These are phyloP conservation scores for Rhodomyrtus tomentosa DNA, from an alignment of 345 rosid genomes.

Conservation along the genomic window DNA sequence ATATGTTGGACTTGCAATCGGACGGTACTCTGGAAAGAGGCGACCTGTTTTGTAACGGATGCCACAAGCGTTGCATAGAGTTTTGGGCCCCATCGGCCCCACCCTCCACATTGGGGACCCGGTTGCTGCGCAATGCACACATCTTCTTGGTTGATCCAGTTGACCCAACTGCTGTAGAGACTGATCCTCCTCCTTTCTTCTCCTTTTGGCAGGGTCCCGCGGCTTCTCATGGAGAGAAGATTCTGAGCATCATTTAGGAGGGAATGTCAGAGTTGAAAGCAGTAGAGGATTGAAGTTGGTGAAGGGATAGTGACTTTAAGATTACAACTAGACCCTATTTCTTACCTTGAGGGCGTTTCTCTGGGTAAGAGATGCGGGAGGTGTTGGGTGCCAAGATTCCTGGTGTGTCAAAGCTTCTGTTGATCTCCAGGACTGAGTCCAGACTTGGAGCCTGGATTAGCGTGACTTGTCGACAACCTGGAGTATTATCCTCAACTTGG, in stretches of 20 bases:
- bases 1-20: conserved; percentile 89
- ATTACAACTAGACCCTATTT: neutral
- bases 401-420: neutral
- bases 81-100: conserved; percentile 97
- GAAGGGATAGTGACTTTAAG: neutral
- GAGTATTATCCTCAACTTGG: neutral
- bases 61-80: conserved; percentile 97
- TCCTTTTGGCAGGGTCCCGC: neutral
- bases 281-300: neutral
- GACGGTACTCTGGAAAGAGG: conserved; percentile 96
- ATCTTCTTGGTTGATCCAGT: conserved; percentile 30
- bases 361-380: neutral
- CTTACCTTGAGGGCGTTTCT: neutral
- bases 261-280: neutral
- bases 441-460: neutral
- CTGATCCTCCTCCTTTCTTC: neutral
- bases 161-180: neutral
- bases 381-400: neutral
- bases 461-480: neutral
- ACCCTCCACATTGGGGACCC: conserved; percentile 97
- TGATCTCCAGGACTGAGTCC: neutral
- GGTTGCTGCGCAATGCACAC: conserved; percentile 88
- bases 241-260: neutral
- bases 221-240: neutral
- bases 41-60: conserved; percentile 91